Conservation (phyloP, 805 yeast genomes). For the Tetrapisispora phaffii region DNA sequence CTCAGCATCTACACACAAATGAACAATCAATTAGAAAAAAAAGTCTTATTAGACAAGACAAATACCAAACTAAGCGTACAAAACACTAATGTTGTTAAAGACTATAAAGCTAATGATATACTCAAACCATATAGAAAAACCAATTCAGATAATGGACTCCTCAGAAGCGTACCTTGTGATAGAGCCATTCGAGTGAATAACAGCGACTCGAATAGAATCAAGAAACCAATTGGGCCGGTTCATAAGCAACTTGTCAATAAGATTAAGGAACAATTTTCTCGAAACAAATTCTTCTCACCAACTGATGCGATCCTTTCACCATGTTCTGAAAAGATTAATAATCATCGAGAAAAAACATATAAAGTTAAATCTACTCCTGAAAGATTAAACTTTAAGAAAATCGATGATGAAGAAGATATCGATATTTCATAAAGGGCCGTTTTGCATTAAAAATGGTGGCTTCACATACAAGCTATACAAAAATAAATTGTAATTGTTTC, state of each 20-base stretch:
- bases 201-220: neutral
- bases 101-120: neutral
- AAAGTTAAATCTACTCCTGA: slow-evolving; percentile 13
- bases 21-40: neutral
- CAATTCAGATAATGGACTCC: neutral
- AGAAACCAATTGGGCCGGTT: neutral
- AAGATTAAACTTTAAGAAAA: slow-evolving; percentile 8
- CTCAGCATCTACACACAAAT: neutral
- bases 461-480: neutral
- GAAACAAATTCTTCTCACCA: slow-evolving; percentile 38
- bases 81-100: neutral
- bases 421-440: slow-evolving; percentile 1
- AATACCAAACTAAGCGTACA: neutral
- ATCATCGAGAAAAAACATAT: slow-evolving; percentile 32
- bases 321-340: slow-evolving; percentile 44
- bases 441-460: no score
- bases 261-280: slow-evolving; percentile 2
- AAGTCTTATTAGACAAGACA: neutral
- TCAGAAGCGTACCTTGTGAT: neutral
- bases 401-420: neutral
- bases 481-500: no score
- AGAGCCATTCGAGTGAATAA: neutral
- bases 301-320: slow-evolving; percentile 52
- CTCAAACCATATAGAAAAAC: neutral
- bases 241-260: neutral